These are phyloP conservation scores for Botrytis sinoallii DNA, from an alignment of 2,329 filamentous ascomycete genomes.

Conservation along the genomic window DNA sequence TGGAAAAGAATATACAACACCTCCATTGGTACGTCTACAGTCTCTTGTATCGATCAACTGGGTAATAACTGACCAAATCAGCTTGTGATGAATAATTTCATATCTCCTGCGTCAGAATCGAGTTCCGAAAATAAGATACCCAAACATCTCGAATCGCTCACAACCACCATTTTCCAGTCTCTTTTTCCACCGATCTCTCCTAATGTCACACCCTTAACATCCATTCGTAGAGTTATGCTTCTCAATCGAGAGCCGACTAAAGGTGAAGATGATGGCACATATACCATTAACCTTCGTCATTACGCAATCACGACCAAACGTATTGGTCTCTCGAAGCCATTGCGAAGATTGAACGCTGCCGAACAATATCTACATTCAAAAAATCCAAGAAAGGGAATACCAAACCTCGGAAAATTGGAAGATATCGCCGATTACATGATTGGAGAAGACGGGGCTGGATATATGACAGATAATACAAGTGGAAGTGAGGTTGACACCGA, in stretches of 20 bases:
- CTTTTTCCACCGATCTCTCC: constrained; percentile 95
- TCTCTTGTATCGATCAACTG: background rate
- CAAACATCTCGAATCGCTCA: constrained; percentile 87
- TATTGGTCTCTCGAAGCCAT: constrained; percentile 77
- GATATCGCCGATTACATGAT: constrained; percentile 96
- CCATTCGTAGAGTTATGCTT: constrained; percentile 88
- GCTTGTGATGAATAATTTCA: constrained; percentile 99
- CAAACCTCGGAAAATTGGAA: constrained; percentile 84
- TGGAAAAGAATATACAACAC: constrained; percentile 79
- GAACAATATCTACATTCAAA: constrained; percentile 63
- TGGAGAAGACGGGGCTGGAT: constrained; percentile 74
- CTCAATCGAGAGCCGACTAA: constrained; percentile 72
- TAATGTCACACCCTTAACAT: constrained; percentile 80
- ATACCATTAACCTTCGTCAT: constrained; percentile 84
- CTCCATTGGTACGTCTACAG: constrained; percentile 63
- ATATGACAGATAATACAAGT: constrained; percentile 79
- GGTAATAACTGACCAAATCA: constrained; percentile 34
- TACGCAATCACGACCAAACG: constrained; percentile 92
- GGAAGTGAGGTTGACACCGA: constrained; percentile 93
- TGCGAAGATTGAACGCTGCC: constrained; percentile 80
- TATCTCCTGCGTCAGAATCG: constrained; percentile 54
- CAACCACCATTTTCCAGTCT: constrained; percentile 92
- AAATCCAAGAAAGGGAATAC: constrained; percentile 64
- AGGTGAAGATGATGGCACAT: constrained; percentile 58
- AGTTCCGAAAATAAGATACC: constrained; percentile 70